Evolutionary conservation across 2,329 filamentous ascomycete genomes (phyloP), one percentile per base, ranked within the genome.

Genomic region (Cordyceps javanica): DNA sequence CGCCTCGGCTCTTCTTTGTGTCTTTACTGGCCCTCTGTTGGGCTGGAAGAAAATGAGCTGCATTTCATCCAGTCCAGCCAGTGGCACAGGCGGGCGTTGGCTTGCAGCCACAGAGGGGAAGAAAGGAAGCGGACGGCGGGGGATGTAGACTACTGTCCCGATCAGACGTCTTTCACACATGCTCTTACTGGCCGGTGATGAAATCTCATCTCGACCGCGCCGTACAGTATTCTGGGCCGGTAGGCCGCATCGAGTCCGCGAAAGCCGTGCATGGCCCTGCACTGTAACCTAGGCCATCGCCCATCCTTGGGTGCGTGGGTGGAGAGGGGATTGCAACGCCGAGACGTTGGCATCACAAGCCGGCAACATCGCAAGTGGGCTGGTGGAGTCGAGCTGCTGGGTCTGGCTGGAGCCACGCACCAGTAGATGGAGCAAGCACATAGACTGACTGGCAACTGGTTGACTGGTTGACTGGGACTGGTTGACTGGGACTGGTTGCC

Each of bases 271-370:
- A 10, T 26, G 14, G 25, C 13, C 34, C 36, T 39, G 5, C 23
- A 32, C n/a, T 8, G 6, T 26, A 23, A n/a, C 21, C 25, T n/a
- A 23, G 6, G 13, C 42, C n/a, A 32, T 39, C 39, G 21, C 25
- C 30, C 6, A 6, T 11, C 10, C 21, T 10, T 13, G 25, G 39
- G 19, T 14, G 32, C 38, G 32, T 36, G 6, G 21, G 25, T 16
- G 44, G 21, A n/a, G 39, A 21, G 21, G 38, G 25, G 11, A 6
- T 28, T 26, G 23, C 53, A 55, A 21, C 52, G 42, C 52, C 42
- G 42, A 48, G 42, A 55, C 32, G 21, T 41, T 38, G 42, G 32
- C 53, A 41, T 55, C 53, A 55, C 52, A 55, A 55, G 53, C 53
- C 23, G 32, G 38, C 25, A 44, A 16, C 50, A 42, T 54, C 39